Evolutionary conservation across 768 basidiomycete genomes (phyloP).

Genomic region (Panaeolus papilionaceus): DNA sequence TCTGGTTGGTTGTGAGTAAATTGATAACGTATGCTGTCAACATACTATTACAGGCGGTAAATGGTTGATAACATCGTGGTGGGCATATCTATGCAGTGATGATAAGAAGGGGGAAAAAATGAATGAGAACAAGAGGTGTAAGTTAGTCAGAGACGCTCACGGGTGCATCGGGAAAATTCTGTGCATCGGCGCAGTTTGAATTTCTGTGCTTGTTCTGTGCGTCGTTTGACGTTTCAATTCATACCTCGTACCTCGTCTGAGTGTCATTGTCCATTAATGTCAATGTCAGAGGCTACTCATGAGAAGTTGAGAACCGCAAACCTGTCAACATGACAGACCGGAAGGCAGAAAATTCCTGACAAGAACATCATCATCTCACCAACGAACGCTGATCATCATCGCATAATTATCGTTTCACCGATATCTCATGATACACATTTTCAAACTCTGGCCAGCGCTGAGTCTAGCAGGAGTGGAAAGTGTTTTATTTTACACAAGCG

Average conservation of each 20-base stretch:
- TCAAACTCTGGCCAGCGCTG: background rate
- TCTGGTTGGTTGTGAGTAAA: background rate
- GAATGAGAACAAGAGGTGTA: background rate
- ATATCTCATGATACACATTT: background rate
- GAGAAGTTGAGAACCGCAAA: background rate
- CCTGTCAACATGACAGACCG: background rate
- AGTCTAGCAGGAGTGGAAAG: background rate
- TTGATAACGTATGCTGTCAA: background rate
- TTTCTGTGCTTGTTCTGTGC: no score
- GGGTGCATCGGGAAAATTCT: background rate
- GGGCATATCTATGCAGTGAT: background rate
- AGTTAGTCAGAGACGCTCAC: no score
- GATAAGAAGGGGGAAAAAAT: background rate
- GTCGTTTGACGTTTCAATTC: background rate
- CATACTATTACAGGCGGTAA: no score
- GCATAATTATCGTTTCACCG: background rate
- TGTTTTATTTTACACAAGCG: no score
- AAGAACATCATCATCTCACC: background rate
- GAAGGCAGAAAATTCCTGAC: background rate
- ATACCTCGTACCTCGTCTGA: slow-evolving; percentile 3
- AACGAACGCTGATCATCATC: background rate
- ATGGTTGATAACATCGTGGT: no score
- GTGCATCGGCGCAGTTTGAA: no score
- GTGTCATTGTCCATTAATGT: background rate
- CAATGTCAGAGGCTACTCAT: no score